Conservation (phyloP, 306 rosid genomes). For the Clitoria ternatea region DNA sequence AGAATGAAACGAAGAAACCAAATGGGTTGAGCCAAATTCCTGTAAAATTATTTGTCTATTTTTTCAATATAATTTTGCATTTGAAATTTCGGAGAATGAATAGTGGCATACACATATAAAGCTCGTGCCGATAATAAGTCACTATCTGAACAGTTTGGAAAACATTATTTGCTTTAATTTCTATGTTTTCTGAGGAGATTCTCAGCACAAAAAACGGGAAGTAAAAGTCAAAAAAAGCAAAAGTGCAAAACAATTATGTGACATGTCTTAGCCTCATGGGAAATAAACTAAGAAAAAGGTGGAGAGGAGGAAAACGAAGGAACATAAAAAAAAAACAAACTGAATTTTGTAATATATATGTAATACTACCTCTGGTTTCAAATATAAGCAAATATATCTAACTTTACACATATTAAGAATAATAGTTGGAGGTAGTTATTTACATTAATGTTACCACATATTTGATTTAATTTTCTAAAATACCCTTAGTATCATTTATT, state of each 20-base stretch:
- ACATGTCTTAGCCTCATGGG: not conserved
- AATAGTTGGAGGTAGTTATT: too few relatives aligned
- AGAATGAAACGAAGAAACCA: not conserved
- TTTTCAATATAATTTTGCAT: too few relatives aligned
- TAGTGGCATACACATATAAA: not conserved
- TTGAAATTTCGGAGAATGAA: not conserved
- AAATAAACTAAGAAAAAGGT: not conserved
- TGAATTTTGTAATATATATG: too few relatives aligned
- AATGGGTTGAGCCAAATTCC: not conserved
- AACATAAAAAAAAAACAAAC: not conserved
- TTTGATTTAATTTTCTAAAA: too few relatives aligned
- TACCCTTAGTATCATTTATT: too few relatives aligned
- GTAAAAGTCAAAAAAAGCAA: not conserved
- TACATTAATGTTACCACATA: too few relatives aligned
- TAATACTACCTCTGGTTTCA: too few relatives aligned
- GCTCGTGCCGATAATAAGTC: slow-evolving; percentile 6
- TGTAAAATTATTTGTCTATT: too few relatives aligned
- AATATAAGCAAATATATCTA: too few relatives aligned
- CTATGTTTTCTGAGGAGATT: not conserved
- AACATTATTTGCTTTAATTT: not conserved
- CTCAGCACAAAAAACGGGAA: not conserved
- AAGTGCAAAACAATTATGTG: not conserved
- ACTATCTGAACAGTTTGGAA: not conserved
- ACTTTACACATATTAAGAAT: too few relatives aligned
- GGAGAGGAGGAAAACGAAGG: not conserved